Evolutionary conservation across 2,329 filamentous ascomycete genomes (phyloP), one percentile per base, ranked within the genome.

Genomic region (Sphaerulina populicola): DNA sequence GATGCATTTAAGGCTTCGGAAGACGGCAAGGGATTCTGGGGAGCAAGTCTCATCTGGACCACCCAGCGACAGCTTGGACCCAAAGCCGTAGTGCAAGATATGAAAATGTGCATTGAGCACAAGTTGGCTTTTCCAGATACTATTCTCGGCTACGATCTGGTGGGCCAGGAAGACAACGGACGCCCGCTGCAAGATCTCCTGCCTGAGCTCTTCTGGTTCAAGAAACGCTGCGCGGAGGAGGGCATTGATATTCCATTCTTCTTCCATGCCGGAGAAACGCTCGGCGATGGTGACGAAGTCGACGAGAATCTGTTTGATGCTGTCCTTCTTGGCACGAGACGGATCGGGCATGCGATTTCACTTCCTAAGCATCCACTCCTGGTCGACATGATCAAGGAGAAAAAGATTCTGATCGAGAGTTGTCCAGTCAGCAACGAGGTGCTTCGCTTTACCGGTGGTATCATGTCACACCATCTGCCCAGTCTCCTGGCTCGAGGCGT

Each of bases 401-500:
- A 86, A 71, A 83, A 83, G 57, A 94, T 97, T 53, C 76, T 95
- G 6, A 74, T 97, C 51, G 93, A 97, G 68, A 86, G 83, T 60
- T 97, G 90, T 67, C 90, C 90, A 0, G 89, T 95, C 53, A 89
- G 84, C 11, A 95, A 95, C 69, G 89, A 95, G 66, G 83, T 94
- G 2, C 76, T 95, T 8, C 79, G 88, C 0, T 78, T 94, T 14
- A 88, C 86, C 49, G 79, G 81, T 52, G 86, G 81, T 38, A 83
- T 94, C 64, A 79, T 84, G 69, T 78, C 80, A 1, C 88, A 95
- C 65, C 84, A 89, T 0, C 75, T 96, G 0, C 90, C 90, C 0
- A 86, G 88, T 0, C 77, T 97, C 0, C 75, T 97, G 3, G 83
- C 91, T 0, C 81, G 89, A 39, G 91, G 91, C 23, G 88, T 97